Base-by-base conservation (phyloP, 176 grass and related monocot genomes). In the Oryza meridionalis region DNA sequence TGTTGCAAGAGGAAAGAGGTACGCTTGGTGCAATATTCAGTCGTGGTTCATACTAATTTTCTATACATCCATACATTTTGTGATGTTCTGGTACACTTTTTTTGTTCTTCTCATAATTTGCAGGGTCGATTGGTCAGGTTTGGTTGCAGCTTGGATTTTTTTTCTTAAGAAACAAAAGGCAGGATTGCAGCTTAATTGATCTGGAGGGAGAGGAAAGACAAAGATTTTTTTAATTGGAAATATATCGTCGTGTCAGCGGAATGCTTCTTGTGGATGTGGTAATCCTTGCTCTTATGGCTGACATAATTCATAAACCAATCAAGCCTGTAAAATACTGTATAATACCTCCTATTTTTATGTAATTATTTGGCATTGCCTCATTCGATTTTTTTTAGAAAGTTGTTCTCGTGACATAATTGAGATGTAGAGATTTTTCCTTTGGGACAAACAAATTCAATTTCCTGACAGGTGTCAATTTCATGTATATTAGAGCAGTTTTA, bases 201-300 rank as follows among this genome's bases (percentile, higher is more conserved):
- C 7, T 29, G 4, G 29, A 12, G 9, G 12, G 3, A 16, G 3
- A 43, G 11, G 26, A 7, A 42, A 77, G 7, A 9, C 13, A 22
- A 2, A 22, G 11, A 65, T 47, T 43, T 4, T 10, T 33, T 25
- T 51, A 66, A 13, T 33, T 33, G 58, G 9, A 15, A 67, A 14
- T 27, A 7, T 44, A 43, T 66, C 7, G 24, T 9, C 68, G 63
- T 37, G 16, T 47, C 31, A 55, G 53, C 24, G 67, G 19, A 37
- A 85, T 65, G 72, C 12, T 77, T 70, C 66, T 70, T 43, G 17
- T 81, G 17, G 43, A 77, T 67, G 88, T 32, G 77, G 82, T 86
- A 86, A 72, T 72, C 16, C 29, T 50, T 66, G 38, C 70, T 33
- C 4, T 17, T 84, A 25, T 7, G 16, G 70, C 9, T 81, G 13